Conservation (phyloP, 2,329 filamentous ascomycete species). For the Hyphodiscus sp. region DNA sequence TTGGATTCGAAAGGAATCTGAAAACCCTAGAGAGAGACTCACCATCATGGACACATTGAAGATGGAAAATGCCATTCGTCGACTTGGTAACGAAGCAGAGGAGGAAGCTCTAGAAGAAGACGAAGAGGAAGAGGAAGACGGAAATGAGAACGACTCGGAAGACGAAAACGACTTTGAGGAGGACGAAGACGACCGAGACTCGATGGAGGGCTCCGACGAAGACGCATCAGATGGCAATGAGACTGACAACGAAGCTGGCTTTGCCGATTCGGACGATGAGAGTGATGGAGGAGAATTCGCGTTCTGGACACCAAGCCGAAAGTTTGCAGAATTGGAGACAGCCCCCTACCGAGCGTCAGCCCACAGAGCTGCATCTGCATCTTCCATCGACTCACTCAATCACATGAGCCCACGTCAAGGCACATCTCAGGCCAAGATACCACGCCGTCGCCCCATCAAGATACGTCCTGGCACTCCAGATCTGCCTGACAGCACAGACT, state of each 20-base stretch:
- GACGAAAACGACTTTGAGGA: conserved; percentile 47
- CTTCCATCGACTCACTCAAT: conserved; percentile 47
- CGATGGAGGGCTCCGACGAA: conserved; percentile 52
- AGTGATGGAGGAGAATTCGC: conserved; percentile 58
- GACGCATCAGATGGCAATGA: conserved; percentile 63
- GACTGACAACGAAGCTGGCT: conserved; percentile 62
- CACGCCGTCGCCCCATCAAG: conserved; percentile 37
- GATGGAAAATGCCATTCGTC: conserved; percentile 84
- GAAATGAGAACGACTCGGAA: conserved; percentile 37
- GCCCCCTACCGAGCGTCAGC: conserved; percentile 24
- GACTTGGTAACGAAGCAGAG: conserved; percentile 81
- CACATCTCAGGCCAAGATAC: conserved; percentile 9
- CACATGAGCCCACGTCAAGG: conserved; percentile 20
- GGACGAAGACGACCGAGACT: conserved; percentile 52
- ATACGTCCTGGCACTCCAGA: conserved; percentile 69
- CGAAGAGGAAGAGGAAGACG: conserved; percentile 43
- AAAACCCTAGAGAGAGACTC: conserved; percentile 56
- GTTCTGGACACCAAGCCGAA: conserved; percentile 51
- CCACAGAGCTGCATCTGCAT: conserved; percentile 47
- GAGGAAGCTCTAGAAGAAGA: conserved; percentile 77
- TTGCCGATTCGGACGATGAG: conserved; percentile 62
- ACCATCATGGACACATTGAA: conserved; percentile 85
- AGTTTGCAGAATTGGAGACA: conserved; percentile 19
- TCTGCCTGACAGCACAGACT: conserved; percentile 94
- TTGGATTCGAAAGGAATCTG: conserved; percentile 67